These are phyloP conservation scores for Wickerhamomyces hampshirensis DNA, from an alignment of 805 yeast species.

Conservation along the genomic window DNA sequence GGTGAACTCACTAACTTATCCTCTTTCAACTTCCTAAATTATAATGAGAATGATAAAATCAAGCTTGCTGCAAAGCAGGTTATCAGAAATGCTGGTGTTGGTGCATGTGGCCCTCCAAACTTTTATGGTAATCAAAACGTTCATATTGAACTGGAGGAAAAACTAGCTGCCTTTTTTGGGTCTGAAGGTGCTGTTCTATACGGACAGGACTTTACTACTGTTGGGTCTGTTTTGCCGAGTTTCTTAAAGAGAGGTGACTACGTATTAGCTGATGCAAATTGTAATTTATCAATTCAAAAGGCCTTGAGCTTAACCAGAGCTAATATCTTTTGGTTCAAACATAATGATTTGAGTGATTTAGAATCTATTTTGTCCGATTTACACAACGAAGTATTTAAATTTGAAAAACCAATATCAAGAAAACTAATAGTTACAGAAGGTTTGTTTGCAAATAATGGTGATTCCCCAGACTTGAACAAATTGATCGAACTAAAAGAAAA, in stretches of 20 bases:
- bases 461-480: constrained; percentile 63
- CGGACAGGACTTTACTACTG: constrained; percentile 88
- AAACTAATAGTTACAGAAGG: constrained; percentile 92
- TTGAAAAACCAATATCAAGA: constrained; percentile 73
- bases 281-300: constrained; percentile 74
- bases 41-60: constrained; percentile 46
- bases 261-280: constrained; percentile 79
- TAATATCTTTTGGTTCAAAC: constrained; percentile 67
- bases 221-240: constrained; percentile 86
- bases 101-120: constrained; percentile 98
- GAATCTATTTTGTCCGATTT: constrained; percentile 58
- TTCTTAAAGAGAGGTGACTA: constrained; percentile 94
- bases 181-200: constrained; percentile 78
- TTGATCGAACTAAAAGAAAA: constrained; percentile 71
- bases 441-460: constrained; percentile 76
- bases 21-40: constrained; percentile 64
- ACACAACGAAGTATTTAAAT: constrained; percentile 18
- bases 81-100: constrained; percentile 79
- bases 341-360: constrained; percentile 82
- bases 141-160: constrained; percentile 75
- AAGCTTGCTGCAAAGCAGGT: constrained; percentile 49
- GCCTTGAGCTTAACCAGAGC: constrained; percentile 86
- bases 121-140: constrained; percentile 95
- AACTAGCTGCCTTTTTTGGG: constrained; percentile 68
- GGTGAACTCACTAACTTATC: constrained; percentile 58